phyloP scores from a whole-genome alignment of 2,329 filamentous ascomycete genomes.

The Didymella exigua region DNA sequence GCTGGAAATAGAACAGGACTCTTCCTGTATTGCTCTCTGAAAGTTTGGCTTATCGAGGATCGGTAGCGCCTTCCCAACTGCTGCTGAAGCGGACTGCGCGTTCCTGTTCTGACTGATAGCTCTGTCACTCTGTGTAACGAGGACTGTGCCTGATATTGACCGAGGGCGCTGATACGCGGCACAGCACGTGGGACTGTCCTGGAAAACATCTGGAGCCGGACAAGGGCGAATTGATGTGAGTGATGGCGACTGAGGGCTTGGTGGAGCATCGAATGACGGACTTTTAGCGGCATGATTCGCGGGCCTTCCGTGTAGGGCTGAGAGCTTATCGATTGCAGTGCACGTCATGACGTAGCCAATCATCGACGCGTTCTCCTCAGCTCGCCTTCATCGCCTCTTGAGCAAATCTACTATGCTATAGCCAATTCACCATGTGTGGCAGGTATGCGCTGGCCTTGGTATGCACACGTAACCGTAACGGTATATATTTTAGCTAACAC shows the following conservation, averaged over 20 bases:
- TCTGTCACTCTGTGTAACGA: slow-evolving; percentile 26
- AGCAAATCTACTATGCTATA: slow-evolving; percentile 26
- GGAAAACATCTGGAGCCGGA: slow-evolving; percentile 44
- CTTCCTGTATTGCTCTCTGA: slow-evolving; percentile 43
- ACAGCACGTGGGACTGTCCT: slow-evolving; percentile 39
- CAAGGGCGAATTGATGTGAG: slow-evolving; percentile 22
- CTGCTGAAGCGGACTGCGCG: slow-evolving; percentile 36
- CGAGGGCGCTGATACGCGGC: slow-evolving; percentile 26
- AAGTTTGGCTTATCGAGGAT: slow-evolving; percentile 34
- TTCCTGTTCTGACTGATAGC: slow-evolving; percentile 28
- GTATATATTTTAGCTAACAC: slow-evolving; percentile 16
- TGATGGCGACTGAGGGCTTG: slow-evolving; percentile 16
- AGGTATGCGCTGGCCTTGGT: slow-evolving; percentile 69
- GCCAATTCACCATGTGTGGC: slow-evolving; percentile 64
- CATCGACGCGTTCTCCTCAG: slow-evolving; percentile 26
- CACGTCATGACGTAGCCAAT: slow-evolving; percentile 43
- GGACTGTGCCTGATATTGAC: slow-evolving; percentile 34
- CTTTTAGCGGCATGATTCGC: slow-evolving; percentile 38
- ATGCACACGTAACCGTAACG: slow-evolving; percentile 34
- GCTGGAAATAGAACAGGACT: slow-evolving; percentile 50
- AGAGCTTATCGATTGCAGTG: slow-evolving; percentile 16
- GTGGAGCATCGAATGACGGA: slow-evolving; percentile 31
- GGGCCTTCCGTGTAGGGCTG: slow-evolving; percentile 37
- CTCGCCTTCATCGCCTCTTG: slow-evolving; percentile 4
- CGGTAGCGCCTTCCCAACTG: slow-evolving; percentile 35